Evolutionary conservation across 225 moss, liverwort and hornwort species (phyloP).

Genomic region (Thuidium tamariscinum): DNA sequence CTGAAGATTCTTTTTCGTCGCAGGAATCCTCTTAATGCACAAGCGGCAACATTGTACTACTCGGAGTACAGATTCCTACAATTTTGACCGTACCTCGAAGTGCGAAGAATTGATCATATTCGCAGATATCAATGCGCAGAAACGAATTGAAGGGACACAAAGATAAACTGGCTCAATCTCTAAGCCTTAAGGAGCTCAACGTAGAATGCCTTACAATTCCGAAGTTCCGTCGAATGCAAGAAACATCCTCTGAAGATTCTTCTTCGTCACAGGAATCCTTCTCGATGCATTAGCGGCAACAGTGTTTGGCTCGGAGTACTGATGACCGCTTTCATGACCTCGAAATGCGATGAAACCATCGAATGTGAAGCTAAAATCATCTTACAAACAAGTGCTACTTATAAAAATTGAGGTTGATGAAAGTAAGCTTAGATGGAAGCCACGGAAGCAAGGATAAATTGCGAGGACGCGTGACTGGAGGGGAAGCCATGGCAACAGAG

Average conservation of each 20-base stretch:
- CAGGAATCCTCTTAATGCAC: neutral
- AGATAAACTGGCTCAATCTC: neutral
- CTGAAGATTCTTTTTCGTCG: neutral
- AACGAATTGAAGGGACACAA: neutral
- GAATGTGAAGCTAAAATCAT: neutral
- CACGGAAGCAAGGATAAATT: neutral
- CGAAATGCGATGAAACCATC: neutral
- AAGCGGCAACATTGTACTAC: neutral
- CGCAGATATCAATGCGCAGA: neutral
- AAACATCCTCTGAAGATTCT: neutral
- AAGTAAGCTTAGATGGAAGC: neutral
- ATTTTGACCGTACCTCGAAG: neutral
- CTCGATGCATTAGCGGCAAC: neutral
- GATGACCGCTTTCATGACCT: neutral
- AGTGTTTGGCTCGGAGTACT: neutral
- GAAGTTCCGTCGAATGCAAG: neutral
- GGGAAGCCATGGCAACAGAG: neutral
- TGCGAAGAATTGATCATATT: neutral
- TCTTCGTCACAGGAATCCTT: neutral
- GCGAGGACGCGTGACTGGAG: neutral
- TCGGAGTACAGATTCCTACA: neutral
- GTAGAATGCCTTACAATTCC: neutral
- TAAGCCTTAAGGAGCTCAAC: neutral
- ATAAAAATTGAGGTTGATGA: neutral
- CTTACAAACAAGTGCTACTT: neutral